Base-by-base conservation (phyloP, 805 yeast species). In the Maudiozyma saulgeensis region DNA sequence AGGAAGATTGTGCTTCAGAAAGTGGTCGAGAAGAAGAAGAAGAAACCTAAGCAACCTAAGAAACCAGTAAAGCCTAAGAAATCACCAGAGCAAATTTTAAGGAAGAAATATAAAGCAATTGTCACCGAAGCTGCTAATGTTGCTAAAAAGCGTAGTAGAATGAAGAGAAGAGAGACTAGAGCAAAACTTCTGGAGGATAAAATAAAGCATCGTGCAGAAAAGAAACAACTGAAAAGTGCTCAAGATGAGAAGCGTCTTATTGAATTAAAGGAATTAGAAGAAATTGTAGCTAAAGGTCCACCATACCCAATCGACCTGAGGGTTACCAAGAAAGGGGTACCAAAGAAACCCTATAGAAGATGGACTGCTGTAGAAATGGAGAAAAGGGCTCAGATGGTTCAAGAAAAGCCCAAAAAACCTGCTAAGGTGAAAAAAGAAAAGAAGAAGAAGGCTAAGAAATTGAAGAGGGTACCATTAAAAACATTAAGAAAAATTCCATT, bases 291-390 rank as follows among this genome's bases (percentile, higher is more conserved):
- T 2, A 57, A 48, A 37, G 68, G 68, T 6, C 65, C 68, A 16
- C 69, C 68, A 18, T 63, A 65, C 51, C 68, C 69, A 19, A 44
- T 55, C 4, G 63, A 61, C 49, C 41, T 65, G 43, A 52, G 67
- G 26, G 41, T 63, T 31, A 63, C 67, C 1, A 62, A 63, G 48
- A 58, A 56, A 43, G 68, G 68, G 15, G 54, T 51, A 43, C 68
- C 68, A 16, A 65, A 63, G 48, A 63, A 59, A 43, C 68, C 68
- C 4, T 63, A 63, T 45, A 57, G 68, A 51, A 56, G 67, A 49
- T 60, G 62, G 56, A 62, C 68, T 1, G 51, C 59, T 3, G 68
- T 63, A 44, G 70, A 66, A 49, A 53, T 62, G 58, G 51, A 47
- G 7, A 55, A 55, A 43, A 53, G 68, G 37, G 58, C 58, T 1